Evolutionary conservation across 345 rosid genomes (phyloP), one percentile per base, ranked within the genome.

Genomic region (Populus davidiana): DNA sequence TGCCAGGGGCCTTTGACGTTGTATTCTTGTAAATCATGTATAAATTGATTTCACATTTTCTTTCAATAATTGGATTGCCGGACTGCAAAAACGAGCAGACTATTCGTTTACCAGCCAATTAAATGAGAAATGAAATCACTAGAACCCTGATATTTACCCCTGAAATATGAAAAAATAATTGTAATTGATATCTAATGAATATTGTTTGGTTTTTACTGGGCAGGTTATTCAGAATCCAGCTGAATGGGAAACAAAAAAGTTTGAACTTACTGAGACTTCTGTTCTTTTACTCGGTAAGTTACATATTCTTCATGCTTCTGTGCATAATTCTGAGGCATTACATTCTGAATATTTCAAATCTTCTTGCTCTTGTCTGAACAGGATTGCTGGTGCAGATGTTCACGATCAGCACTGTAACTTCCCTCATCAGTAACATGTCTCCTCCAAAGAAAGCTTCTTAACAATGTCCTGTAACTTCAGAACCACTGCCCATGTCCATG

Each of bases 381-480:
- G 93, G 87, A 69, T 83, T 80, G 27, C 49, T 86, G 52, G 78
- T 88, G 78, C 91, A 91, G 73, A 74, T 91, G 35, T 47, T 83
- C 25, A 76, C 81, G 16, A 74, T 86, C 54, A 62, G 77, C 49
- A 86, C 86, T 17, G 72, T 81, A n/a, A 76, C 70, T 56, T 88
- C 89, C 5, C 89, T 91, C 44, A 75, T 87, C 54, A 78, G 76
- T 73, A 90, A 91, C 73, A 91, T 93, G 96, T 90, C 98, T 79
- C 98, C 93, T 4, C 94, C 93, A 54, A 89, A 90, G 71, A 91
- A 82, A 86, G 78, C 86, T 85, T 86, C 87, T 69, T 88, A 83
- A 64, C 35, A 13, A 33, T 5, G 50, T 61, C 8, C 17, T 63
- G 66, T 67, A 74, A 69, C 69, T 14, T 35, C 64, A 74, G 18